Evolutionary conservation across 2,329 filamentous ascomycete species (phyloP).

Genomic region (Biscogniauxia marginata): DNA sequence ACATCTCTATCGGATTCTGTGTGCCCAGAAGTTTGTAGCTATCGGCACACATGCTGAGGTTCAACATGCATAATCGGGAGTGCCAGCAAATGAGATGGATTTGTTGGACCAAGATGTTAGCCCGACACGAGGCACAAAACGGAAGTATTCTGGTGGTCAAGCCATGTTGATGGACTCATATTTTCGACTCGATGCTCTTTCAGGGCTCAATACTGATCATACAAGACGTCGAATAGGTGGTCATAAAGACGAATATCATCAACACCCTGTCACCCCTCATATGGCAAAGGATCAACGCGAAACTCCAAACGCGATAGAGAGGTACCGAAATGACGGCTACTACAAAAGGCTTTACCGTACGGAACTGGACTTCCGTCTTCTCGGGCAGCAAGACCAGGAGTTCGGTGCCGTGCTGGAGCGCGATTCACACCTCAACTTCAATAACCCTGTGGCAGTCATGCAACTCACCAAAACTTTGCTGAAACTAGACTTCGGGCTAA

Average conservation of each 20-base stretch:
- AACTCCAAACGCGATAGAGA: not conserved
- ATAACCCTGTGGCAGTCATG: slow-evolving; percentile 71
- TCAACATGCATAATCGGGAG: not conserved
- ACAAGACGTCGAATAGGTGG: no score
- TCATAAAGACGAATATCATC: no score
- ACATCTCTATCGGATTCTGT: no score
- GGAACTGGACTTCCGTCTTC: slow-evolving; percentile 24
- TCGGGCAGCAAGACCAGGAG: slow-evolving; percentile 24
- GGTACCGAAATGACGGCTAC: slow-evolving; percentile 20
- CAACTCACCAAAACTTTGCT: slow-evolving; percentile 80
- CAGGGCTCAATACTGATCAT: no score
- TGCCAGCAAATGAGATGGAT: not conserved
- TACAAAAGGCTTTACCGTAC: slow-evolving; percentile 26
- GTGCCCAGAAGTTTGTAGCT: no score
- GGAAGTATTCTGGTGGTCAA: not conserved
- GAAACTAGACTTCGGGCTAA: slow-evolving; percentile 69
- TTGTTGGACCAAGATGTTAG: not conserved
- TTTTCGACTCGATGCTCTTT: not conserved
- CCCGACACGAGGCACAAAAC: not conserved
- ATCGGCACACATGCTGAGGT: no score
- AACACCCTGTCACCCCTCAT: no score
- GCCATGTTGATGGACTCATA: not conserved
- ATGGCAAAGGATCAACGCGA: not conserved
- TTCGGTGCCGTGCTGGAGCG: slow-evolving; percentile 28
- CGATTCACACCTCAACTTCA: slow-evolving; percentile 68